These are phyloP conservation scores for Pulveroboletus frians DNA, from an alignment of 768 basidiomycete genomes.

Conservation along the genomic window DNA sequence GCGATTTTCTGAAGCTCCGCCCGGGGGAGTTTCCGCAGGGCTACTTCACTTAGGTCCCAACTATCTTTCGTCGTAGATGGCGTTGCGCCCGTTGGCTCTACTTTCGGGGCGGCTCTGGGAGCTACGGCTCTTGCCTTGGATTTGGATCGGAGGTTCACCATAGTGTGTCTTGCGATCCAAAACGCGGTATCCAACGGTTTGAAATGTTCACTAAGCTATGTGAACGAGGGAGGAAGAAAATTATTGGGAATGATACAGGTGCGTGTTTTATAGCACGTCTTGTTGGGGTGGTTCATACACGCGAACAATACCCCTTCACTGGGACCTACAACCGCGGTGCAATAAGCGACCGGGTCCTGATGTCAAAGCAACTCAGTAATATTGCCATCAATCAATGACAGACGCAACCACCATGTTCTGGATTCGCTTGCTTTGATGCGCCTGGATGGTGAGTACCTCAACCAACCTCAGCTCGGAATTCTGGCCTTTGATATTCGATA, in stretches of 20 bases:
- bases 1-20: conserved; percentile 24
- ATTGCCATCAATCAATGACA: conserved; percentile 1
- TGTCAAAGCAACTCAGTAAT: conserved; percentile 12
- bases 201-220: background rate
- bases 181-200: background rate
- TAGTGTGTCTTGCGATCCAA: background rate
- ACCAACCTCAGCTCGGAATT: no score
- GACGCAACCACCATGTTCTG: background rate
- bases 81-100: background rate
- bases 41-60: conserved; percentile 6
- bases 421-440: background rate
- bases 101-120: background rate
- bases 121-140: conserved; percentile 4
- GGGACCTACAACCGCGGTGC: conserved; percentile 15
- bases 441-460: background rate
- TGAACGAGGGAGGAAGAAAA: background rate
- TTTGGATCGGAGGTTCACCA: conserved; percentile 7
- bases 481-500: background rate
- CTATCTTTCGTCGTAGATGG: background rate
- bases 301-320: conserved; percentile 10
- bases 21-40: conserved; percentile 24
- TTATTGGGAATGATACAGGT: background rate
- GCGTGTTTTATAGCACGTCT: conserved; percentile 7
- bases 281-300: background rate
- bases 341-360: conserved; percentile 5